Conservation (phyloP, 2,329 filamentous ascomycete genomes). For the Talaromyces sp. region DNA sequence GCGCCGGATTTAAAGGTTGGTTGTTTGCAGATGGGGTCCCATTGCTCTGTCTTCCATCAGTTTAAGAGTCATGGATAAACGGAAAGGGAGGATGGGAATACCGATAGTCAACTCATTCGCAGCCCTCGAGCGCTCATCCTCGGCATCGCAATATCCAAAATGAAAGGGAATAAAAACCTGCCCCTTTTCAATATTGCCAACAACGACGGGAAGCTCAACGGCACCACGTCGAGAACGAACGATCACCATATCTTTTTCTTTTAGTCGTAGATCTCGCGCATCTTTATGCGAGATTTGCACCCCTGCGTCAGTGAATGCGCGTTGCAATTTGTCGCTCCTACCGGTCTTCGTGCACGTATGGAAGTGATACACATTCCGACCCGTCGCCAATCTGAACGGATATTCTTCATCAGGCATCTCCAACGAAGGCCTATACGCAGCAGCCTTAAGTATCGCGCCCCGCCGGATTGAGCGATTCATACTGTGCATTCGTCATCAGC, state of each 20-base stretch:
- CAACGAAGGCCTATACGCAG: slow-evolving; percentile 31
- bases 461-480: slow-evolving; percentile 33
- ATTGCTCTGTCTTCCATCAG: too few relatives aligned
- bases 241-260: slow-evolving; percentile 34
- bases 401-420: slow-evolving; percentile 35
- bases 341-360: slow-evolving; percentile 43
- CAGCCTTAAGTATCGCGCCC: slow-evolving; percentile 39
- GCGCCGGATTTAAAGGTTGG: slow-evolving; percentile 40
- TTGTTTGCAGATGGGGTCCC: slow-evolving; percentile 41
- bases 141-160: slow-evolving; percentile 39
- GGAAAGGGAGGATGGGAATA: slow-evolving; percentile 21
- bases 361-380: slow-evolving; percentile 37
- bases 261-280: slow-evolving; percentile 27
- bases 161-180: slow-evolving; percentile 44
- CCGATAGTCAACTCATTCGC: slow-evolving; percentile 41
- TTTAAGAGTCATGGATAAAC: too few relatives aligned
- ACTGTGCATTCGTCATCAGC: slow-evolving; percentile 33
- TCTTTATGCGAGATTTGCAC: slow-evolving; percentile 33
- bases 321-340: slow-evolving; percentile 31
- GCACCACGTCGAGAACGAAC: slow-evolving; percentile 33
- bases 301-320: slow-evolving; percentile 32
- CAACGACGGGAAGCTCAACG: slow-evolving; percentile 32
- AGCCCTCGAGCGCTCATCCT: slow-evolving; percentile 34
- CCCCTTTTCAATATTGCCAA: slow-evolving; percentile 32
- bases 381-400: slow-evolving; percentile 36